Evolutionary conservation across 2,329 filamentous ascomycete genomes (phyloP), one percentile per base, ranked within the genome.

Genomic region (Diaporthe capsici): DNA sequence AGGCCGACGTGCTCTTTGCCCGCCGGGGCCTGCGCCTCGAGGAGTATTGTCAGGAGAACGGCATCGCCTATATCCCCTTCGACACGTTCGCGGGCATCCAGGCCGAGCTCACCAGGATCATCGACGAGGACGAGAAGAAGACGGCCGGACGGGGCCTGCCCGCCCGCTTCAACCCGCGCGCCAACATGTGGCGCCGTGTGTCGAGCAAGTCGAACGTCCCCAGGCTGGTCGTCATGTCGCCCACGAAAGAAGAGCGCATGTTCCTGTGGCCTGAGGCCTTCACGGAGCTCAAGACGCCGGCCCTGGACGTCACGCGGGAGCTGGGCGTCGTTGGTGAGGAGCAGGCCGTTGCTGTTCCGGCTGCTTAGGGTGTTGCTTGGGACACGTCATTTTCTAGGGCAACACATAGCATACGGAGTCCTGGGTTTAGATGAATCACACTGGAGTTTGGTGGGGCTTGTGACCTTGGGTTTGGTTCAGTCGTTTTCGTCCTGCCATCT

Each of bases 1-100:
- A 94, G 80, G 91, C 92, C 1, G 92, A 94, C 80, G 90, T 94
- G 0, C 88, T 94, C 15, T 94, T 94, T 80, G 92, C 92, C 0
- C 88, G 92, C 15, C 87, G 89, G n/a, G 92, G 92, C 0, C 85
- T 94, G 53, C 85, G 90, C 2, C 85, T 94, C 22, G 92, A 94
- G 82, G 90, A 93, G 80, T 92, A 93, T 83, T 94, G 92, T 82
- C 79, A 88, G 75, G 90, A 92, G 81, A 87, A 93, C 83, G 84
- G 85, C 51, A 91, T 94, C 77, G 75, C 87, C 1, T 92, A 92
- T 81, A 89, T 89, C 44, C 85, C 90, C 0, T 94, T 92, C 80
- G 91, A 93, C 81, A 92, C 90, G 0, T 94, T 94, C 79, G 88
- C 90, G 61, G 92, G 92, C 81, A 90, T 94, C 80, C 90, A 93